phyloP scores from a whole-genome alignment of 2,329 filamentous ascomycete genomes.

The Colletotrichum sublineola region DNA sequence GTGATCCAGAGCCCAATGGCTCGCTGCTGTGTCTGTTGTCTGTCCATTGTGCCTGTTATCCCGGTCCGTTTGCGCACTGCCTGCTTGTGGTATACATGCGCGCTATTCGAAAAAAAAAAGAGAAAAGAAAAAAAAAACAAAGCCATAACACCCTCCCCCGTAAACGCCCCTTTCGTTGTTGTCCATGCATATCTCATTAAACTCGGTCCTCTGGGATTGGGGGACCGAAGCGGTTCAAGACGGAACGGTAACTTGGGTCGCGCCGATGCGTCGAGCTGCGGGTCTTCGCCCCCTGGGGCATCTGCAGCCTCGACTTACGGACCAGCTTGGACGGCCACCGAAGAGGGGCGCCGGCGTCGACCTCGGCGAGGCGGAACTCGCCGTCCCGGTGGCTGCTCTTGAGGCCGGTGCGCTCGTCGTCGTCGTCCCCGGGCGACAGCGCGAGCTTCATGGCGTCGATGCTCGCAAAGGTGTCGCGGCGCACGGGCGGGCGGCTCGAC shows the following conservation, averaged over 20 bases:
- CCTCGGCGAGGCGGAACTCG: slow-evolving; percentile 28
- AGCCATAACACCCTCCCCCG: not conserved
- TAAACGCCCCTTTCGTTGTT: slow-evolving; percentile 4
- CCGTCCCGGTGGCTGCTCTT: slow-evolving; percentile 10
- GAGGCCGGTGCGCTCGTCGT: slow-evolving; percentile 15
- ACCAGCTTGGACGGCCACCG: slow-evolving; percentile 25
- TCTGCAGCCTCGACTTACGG: slow-evolving; percentile 29
- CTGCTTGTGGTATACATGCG: not conserved
- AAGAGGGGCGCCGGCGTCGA: slow-evolving; percentile 21
- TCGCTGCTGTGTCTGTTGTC: not conserved
- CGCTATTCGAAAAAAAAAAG: not conserved
- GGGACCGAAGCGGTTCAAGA: not conserved
- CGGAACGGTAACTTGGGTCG: slow-evolving; percentile 6
- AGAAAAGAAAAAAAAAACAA: not conserved
- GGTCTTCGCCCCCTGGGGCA: slow-evolving; percentile 6
- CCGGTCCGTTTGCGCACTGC: not conserved
- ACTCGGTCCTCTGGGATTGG: slow-evolving; percentile 3
- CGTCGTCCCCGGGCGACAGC: not conserved
- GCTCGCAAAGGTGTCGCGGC: slow-evolving; percentile 31
- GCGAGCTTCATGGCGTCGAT: slow-evolving; percentile 9
- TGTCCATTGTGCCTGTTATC: not conserved
- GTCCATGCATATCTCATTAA: slow-evolving; percentile 9
- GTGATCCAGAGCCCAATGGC: not conserved
- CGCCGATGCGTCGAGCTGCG: slow-evolving; percentile 5
- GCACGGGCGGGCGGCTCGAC: slow-evolving; percentile 19